Percentiles rank a stretch among this genome's conserved stretches.
These are phyloP conservation scores for Pleurotus citrinopileatus DNA, from an alignment of 768 basidiomycete genomes.

Conservation along the genomic window DNA sequence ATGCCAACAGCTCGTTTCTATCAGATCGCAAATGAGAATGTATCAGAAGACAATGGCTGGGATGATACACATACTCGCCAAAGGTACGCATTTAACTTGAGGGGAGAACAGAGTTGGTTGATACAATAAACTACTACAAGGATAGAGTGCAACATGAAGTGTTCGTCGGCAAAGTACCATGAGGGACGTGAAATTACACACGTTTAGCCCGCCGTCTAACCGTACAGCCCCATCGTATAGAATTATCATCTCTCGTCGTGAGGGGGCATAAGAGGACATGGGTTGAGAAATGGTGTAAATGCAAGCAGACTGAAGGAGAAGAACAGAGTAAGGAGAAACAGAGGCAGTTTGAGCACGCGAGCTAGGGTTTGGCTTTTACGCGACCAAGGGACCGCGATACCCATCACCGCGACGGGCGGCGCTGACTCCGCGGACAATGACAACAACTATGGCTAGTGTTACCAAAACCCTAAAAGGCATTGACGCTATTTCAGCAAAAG, in stretches of 20 bases:
- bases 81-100: too few relatives aligned
- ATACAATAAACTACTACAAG: background rate
- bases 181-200: too few relatives aligned
- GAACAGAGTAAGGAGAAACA: background rate
- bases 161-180: background rate
- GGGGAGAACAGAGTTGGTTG: too few relatives aligned
- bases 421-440: conserved; percentile 57
- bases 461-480: conserved; percentile 52
- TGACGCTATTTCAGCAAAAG: conserved; percentile 6
- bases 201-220: too few relatives aligned
- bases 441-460: conserved; percentile 56
- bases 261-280: background rate
- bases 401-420: conserved; percentile 68
- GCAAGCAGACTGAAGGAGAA: background rate
- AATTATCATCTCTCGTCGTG: background rate
- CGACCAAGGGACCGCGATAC: conserved; percentile 52
- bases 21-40: too few relatives aligned
- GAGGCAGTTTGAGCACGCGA: background rate
- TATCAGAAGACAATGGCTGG: too few relatives aligned
- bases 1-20: too few relatives aligned
- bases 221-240: too few relatives aligned
- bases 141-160: background rate
- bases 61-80: too few relatives aligned
- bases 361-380: background rate
- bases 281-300: background rate